phyloP scores from a whole-genome alignment of 2,329 filamentous ascomycete species.

The Fusarium pseudoanthophilum region DNA sequence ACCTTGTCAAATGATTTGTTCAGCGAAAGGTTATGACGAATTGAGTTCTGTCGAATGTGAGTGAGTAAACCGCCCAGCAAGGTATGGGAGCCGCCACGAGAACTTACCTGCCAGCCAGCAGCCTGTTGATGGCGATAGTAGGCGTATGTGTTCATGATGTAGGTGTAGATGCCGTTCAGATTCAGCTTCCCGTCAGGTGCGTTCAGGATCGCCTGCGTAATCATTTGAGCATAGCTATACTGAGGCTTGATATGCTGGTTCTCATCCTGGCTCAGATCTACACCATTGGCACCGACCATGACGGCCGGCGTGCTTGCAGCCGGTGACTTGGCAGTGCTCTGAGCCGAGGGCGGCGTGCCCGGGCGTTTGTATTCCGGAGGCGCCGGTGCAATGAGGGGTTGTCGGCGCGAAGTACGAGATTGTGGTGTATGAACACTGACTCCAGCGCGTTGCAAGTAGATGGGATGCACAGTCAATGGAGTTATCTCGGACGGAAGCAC shows the following conservation, averaged over 20 bases:
- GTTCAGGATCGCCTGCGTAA: constrained; percentile 93
- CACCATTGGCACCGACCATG: constrained; percentile 59
- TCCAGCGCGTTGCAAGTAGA: constrained; percentile 75
- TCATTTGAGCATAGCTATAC: constrained; percentile 96
- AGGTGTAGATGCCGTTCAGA: constrained; percentile 91
- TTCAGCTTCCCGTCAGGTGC: constrained; percentile 90
- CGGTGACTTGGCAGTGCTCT: constrained; percentile 48
- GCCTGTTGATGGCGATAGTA: constrained; percentile 85
- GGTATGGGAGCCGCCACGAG: background rate
- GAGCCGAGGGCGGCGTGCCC: constrained; percentile 67
- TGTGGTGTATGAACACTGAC: constrained; percentile 52
- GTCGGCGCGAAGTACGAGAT: constrained; percentile 47
- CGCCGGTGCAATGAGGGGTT: constrained; percentile 66
- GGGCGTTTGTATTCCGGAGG: constrained; percentile 70
- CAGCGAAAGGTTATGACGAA: constrained; percentile 93
- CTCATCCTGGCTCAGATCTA: constrained; percentile 83
- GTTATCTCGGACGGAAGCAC: constrained; percentile 82
- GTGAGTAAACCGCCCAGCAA: background rate
- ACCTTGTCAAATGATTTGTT: constrained; percentile 97
- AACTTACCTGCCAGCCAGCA: constrained; percentile 87
- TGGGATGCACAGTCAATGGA: constrained; percentile 73
- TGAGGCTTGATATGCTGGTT: constrained; percentile 94
- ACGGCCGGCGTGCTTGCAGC: constrained; percentile 51
- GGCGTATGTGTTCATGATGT: constrained; percentile 89
- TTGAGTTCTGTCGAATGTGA: constrained; percentile 76